A percentile compares a stretch with the other conserved stretches of the same genome.
Conservation (phyloP, 2,329 filamentous ascomycete species). For the Ophiostoma piceae region DNA sequence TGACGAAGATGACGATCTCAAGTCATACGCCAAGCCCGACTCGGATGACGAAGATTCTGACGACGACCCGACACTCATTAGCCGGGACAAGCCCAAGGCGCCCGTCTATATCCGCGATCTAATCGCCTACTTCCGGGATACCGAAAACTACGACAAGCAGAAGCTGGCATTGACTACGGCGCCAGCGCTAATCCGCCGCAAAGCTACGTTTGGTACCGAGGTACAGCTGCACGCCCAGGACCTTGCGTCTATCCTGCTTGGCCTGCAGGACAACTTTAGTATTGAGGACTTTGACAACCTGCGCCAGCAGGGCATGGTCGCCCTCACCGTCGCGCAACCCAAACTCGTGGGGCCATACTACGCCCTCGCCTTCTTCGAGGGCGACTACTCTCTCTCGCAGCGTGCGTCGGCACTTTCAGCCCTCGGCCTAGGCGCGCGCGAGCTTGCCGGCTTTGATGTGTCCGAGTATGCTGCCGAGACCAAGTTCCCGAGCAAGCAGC, state of each 20-base stretch:
- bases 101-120: constrained; percentile 90
- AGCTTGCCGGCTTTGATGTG: constrained; percentile 71
- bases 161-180: constrained; percentile 73
- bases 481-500: constrained; percentile 72
- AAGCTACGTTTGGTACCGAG: constrained; percentile 82
- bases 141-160: constrained; percentile 79
- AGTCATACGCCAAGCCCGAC: constrained; percentile 77
- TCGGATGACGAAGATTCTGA: constrained; percentile 88
- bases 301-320: constrained; percentile 74
- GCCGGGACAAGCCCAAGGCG: constrained; percentile 72
- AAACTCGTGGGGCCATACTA: constrained; percentile 78
- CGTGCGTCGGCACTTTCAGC: constrained; percentile 75
- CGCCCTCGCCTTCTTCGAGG: constrained; percentile 77
- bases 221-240: constrained; percentile 79
- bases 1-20: constrained; percentile 61
- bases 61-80: constrained; percentile 82
- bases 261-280: constrained; percentile 80
- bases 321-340: constrained; percentile 71
- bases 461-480: constrained; percentile 47
- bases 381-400: constrained; percentile 84
- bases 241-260: constrained; percentile 68
- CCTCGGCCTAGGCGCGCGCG: constrained; percentile 74
- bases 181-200: constrained; percentile 75
- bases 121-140: constrained; percentile 70
- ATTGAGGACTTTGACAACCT: constrained; percentile 71